These are phyloP conservation scores for Dictyostelium capitatum DNA, from an alignment of 78 protist species.

Conservation along the genomic window DNA sequence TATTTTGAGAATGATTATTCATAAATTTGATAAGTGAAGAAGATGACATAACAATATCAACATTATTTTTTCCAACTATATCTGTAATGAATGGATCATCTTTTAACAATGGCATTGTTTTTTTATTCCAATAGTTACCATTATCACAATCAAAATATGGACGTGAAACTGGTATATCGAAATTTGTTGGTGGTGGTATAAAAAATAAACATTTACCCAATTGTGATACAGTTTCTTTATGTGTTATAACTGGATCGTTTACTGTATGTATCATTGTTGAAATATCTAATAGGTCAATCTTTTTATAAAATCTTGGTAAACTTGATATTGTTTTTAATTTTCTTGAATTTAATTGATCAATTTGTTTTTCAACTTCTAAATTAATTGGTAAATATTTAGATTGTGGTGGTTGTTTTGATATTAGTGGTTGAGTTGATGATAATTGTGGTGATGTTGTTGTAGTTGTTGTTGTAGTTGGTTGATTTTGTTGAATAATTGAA, in stretches of 20 bases:
- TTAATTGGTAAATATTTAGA: conserved; percentile 14
- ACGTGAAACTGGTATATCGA: conserved; percentile 10
- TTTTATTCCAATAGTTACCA: conserved; percentile 15
- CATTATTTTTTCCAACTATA: conserved; percentile 44
- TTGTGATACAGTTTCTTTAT: conserved; percentile 50
- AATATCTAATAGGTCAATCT: conserved; percentile 35
- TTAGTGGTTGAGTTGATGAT: neutral
- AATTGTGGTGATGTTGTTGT: neutral
- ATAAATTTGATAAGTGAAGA: conserved; percentile 65
- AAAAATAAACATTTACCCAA: conserved; percentile 56
- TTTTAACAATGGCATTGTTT: conserved; percentile 22
- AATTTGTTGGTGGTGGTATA: conserved; percentile 15
- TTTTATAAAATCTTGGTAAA: conserved; percentile 60
- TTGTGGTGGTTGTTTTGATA: neutral
- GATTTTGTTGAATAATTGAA: conserved; percentile 8
- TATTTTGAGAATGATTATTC: conserved; percentile 26
- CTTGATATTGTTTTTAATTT: neutral
- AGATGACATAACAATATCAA: conserved; percentile 67
- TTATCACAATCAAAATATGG: neutral
- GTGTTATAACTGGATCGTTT: conserved; percentile 56
- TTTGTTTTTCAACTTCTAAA: conserved; percentile 37
- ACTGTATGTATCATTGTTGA: conserved; percentile 13
- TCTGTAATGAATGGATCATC: conserved; percentile 38
- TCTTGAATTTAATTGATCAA: conserved; percentile 1
- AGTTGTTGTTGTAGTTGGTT: neutral